Percentiles rank a stretch among this genome's conserved stretches.
phyloP scores from a whole-genome alignment of 441 rosid species.

The Jatropha podagrica region DNA sequence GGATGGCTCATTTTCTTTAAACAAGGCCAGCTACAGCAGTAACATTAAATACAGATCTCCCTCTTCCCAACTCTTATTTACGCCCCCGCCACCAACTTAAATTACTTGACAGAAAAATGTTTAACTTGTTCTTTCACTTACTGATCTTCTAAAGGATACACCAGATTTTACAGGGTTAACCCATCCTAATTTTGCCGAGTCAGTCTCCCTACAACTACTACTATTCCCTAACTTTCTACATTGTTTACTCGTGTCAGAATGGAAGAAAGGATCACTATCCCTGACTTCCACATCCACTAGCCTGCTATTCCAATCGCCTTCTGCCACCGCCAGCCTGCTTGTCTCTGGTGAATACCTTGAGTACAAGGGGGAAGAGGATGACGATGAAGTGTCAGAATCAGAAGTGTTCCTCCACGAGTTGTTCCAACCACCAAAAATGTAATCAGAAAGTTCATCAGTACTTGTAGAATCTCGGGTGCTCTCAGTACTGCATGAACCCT shows the following conservation, averaged over 20 bases:
- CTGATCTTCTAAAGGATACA: constrained; percentile 43
- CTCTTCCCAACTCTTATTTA: constrained; percentile 22
- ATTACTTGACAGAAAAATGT: constrained; percentile 18
- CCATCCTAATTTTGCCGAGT: constrained; percentile 37
- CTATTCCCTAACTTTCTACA: constrained; percentile 46
- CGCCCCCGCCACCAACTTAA: constrained; percentile 26
- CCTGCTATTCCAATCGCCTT: constrained; percentile 23
- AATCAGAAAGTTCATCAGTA: constrained; percentile 76
- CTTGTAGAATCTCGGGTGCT: constrained; percentile 71
- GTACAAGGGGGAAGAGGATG: constrained; percentile 61
- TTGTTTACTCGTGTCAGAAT: constrained; percentile 38
- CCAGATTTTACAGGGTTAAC: constrained; percentile 46
- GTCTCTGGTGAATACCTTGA: constrained; percentile 41
- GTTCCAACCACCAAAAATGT: constrained; percentile 60
- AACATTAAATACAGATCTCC: background rate
- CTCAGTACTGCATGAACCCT: constrained; percentile 85
- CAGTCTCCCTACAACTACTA: constrained; percentile 42
- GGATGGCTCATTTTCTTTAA: background rate
- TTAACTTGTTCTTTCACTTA: constrained; percentile 37
- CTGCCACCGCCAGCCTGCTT: constrained; percentile 13
- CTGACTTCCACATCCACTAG: constrained; percentile 28
- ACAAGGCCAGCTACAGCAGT: background rate
- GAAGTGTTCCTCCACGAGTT: constrained; percentile 46
- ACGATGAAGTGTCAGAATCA: constrained; percentile 60
- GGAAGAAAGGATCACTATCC: constrained; percentile 40